Evolutionary conservation across 108 stramenopile species (phyloP).

Genomic region (Cyclotella distinguenda): DNA sequence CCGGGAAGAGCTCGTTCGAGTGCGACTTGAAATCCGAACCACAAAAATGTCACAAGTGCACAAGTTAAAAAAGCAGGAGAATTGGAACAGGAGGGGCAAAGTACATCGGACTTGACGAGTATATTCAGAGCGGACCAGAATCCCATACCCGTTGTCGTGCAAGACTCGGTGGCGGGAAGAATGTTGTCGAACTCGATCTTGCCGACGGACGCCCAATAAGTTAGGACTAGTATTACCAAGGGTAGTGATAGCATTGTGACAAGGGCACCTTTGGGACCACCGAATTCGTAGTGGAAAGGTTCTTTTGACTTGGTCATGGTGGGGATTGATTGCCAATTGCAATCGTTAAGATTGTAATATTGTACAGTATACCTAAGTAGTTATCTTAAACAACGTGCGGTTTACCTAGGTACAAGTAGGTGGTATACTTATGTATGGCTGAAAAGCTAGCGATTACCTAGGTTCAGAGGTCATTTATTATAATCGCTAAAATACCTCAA

Average conservation of each 20-base stretch:
- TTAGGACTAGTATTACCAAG: conserved; percentile 68
- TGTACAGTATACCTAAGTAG: background rate
- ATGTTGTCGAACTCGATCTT: conserved; percentile 44
- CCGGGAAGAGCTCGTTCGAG: conserved; percentile 86
- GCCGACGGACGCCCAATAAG: conserved; percentile 60
- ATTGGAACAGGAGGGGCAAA: conserved; percentile 47
- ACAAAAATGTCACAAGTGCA: conserved; percentile 56
- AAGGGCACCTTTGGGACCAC: conserved; percentile 89
- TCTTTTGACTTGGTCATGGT: conserved; percentile 2
- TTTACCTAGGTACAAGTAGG: too few relatives aligned
- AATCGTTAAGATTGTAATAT: background rate
- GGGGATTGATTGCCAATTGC: background rate
- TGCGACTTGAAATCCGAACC: conserved; percentile 86
- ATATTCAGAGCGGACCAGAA: conserved; percentile 9
- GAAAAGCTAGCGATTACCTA: too few relatives aligned
- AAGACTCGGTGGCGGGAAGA: conserved; percentile 24
- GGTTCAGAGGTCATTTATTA: too few relatives aligned
- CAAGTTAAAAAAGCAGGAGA: conserved; percentile 31
- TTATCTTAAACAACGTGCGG: too few relatives aligned
- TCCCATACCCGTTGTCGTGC: background rate
- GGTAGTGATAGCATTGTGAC: conserved; percentile 75
- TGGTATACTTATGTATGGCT: too few relatives aligned
- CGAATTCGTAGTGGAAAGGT: conserved; percentile 90
- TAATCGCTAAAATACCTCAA: too few relatives aligned
- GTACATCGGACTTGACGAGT: conserved; percentile 26